Base-by-base conservation (phyloP, 2,329 filamentous ascomycete species). In the Myriosclerotinia duriaeana region DNA sequence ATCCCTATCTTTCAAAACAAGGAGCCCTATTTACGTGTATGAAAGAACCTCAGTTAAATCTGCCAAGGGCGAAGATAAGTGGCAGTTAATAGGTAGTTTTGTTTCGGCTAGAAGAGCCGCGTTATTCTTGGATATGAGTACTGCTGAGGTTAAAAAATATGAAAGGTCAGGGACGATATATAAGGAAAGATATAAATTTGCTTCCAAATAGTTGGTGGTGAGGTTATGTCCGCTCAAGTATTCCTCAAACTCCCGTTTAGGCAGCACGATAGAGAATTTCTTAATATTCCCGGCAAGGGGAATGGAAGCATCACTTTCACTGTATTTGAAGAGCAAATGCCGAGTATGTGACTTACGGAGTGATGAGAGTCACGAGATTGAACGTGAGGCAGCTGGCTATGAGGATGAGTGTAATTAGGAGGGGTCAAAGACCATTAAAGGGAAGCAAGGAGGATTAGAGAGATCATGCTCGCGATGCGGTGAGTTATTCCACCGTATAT, bases 391-490 rank as follows among this genome's bases (percentile, higher is more conserved):
- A 85, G 9, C 74, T 87, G 53, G 84, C 83, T 0, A 80, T 83
- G 48, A 85, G 87, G 74, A 83, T 86, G 76, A 84, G 80, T 69
- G 78, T 82, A 0, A 0, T 87, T 87, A 71, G 84, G 83, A 0
- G 76, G 74, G 0, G 86, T 87, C 65, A 77, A 76, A 40, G 84
- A 86, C 72, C 81, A 81, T 65, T 76, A 83, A 38, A 79, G 79
- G 0, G 80, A 83, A 65, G 80, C 81, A 38, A 69, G 72, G 60
- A 72, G 38, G 70, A 78, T 72, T 0, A 84, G 84, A 3, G 84
- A 84, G 78, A 83, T 81, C 66, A 87, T 87, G 78, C 82, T 82
- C 61, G 83, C 83, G 83, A 87, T 73, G 83, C 82, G 36, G 83
- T 87, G 36, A 15, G 42, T 60, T 34, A 15, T 8, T 26, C 1